Conservation (phyloP, 768 basidiomycete species). For the Kondoa malvinella region DNA sequence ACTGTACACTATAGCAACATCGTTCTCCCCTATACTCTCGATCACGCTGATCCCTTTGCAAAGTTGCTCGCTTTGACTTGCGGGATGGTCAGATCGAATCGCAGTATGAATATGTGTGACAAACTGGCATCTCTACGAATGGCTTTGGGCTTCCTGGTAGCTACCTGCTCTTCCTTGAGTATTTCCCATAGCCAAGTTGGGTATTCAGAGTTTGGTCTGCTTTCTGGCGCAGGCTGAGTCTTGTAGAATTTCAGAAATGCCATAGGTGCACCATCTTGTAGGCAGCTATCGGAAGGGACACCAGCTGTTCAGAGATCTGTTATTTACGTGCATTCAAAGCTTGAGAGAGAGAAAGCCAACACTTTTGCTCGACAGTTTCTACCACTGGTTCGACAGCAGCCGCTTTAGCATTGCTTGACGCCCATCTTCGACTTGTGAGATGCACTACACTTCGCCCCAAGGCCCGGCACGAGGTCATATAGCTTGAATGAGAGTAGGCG, state of each 20-base stretch:
- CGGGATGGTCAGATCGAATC: not conserved
- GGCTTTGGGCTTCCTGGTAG: not conserved
- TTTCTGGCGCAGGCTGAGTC: not conserved
- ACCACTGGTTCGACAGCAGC: not conserved
- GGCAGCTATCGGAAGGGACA: not conserved
- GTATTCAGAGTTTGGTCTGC: not conserved
- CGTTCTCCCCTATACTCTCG: too few relatives aligned
- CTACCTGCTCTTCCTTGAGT: not conserved
- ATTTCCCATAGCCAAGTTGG: not conserved
- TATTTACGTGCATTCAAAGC: not conserved
- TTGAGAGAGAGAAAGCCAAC: not conserved
- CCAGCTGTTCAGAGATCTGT: not conserved
- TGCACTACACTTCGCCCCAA: not conserved
- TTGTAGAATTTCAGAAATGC: not conserved
- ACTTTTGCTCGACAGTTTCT: not conserved
- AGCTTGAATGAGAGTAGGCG: too few relatives aligned
- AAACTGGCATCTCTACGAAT: not conserved
- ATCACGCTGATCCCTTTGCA: not conserved
- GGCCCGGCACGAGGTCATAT: not conserved
- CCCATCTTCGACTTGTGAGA: not conserved
- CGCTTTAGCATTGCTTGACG: not conserved
- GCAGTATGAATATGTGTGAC: not conserved
- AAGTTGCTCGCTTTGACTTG: not conserved
- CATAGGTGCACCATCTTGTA: not conserved
- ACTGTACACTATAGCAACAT: too few relatives aligned